Evolutionary conservation across 176 grass and related monocot species (phyloP).

Genomic region (Oryza rufipogon): DNA sequence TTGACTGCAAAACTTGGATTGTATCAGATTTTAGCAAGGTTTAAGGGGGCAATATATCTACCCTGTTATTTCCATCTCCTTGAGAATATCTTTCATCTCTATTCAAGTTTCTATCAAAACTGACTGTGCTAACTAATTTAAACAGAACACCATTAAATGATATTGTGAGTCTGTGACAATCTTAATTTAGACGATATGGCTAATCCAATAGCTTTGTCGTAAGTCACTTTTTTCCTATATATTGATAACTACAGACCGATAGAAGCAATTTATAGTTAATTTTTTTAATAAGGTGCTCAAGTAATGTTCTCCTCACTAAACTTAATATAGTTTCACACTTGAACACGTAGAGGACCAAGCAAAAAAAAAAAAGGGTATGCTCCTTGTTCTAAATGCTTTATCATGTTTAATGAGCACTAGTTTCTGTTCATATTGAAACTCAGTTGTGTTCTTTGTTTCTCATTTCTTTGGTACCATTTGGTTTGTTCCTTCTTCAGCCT

Average conservation of each 20-base stretch:
- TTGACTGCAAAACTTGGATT: not conserved
- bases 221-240: not conserved
- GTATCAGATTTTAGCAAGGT: not conserved
- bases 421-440: not conserved
- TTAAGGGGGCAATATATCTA: too few species aligned
- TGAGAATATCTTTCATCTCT: not conserved
- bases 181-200: not conserved
- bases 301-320: not conserved
- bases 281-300: not conserved
- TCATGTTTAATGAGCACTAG: not conserved
- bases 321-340: not conserved
- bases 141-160: not conserved
- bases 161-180: not conserved
- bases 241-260: not conserved
- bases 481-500: conserved; percentile 14
- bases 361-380: not conserved
- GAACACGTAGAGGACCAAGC: not conserved
- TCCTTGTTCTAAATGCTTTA: not conserved
- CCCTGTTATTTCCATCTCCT: not conserved
- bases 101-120: not conserved
- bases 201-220: not conserved
- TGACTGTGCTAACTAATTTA: not conserved
- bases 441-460: not conserved
- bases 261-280: not conserved
- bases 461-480: not conserved